Conservation (phyloP, 2,329 filamentous ascomycete genomes). For the Fusarium sp. region DNA sequence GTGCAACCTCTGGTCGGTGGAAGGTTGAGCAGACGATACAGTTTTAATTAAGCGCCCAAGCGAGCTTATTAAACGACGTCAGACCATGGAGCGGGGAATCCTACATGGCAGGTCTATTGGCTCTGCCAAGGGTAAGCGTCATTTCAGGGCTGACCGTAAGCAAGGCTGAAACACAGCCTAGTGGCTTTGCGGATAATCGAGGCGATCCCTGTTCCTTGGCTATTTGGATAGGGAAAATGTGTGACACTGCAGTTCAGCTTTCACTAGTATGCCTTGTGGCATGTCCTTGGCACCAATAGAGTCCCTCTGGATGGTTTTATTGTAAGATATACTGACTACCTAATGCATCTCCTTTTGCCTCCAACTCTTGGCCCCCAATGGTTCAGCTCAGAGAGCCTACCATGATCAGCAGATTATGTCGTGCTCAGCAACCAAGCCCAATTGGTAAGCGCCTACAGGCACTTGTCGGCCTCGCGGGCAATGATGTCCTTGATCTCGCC, state of each 20-base stretch:
- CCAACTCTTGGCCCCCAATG: not conserved
- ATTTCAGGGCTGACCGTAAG: not conserved
- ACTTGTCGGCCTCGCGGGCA: not conserved
- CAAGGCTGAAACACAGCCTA: not conserved
- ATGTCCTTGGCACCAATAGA: not conserved
- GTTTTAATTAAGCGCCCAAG: not conserved
- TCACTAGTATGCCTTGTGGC: not conserved
- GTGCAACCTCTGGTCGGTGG: not conserved
- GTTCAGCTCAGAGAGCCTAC: not conserved
- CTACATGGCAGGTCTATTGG: not conserved
- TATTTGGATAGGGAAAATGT: not conserved
- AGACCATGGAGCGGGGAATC: not conserved
- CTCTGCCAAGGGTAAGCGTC: not conserved
- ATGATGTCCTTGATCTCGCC: conserved; percentile 2
- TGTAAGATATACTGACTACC: not conserved
- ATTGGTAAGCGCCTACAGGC: not conserved
- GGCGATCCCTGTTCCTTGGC: not conserved
- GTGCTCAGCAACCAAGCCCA: not conserved
- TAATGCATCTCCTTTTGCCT: not conserved
- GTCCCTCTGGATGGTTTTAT: not conserved
- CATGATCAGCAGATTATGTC: not conserved
- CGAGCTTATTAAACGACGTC: not conserved
- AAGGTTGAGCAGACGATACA: not conserved
- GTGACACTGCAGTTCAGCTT: not conserved
- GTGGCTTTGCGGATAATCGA: not conserved